A percentile compares a stretch with the other conserved stretches of the same genome.
Evolutionary conservation across 2,329 filamentous ascomycete genomes (phyloP).

Genomic region (Parasarocladium wereldwijsianum): DNA sequence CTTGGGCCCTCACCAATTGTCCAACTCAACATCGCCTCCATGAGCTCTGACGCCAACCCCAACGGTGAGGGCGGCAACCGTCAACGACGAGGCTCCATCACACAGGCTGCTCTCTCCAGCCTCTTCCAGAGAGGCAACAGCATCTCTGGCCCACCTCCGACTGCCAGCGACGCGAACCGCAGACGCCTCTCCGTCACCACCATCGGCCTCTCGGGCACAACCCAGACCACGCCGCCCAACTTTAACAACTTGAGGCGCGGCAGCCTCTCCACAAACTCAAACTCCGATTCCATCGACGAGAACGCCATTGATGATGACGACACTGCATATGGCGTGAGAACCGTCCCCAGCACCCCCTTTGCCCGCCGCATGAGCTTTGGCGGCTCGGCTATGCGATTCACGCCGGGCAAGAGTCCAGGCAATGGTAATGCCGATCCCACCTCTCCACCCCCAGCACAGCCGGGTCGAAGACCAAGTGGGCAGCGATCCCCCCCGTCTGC

Average conservation of each 20-base stretch:
- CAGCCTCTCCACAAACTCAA: constrained; percentile 52
- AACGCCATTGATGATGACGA: constrained; percentile 59
- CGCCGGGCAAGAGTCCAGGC: constrained; percentile 42
- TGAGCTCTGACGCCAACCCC: constrained; percentile 19
- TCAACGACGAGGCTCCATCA: constrained; percentile 41
- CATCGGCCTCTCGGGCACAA: constrained; percentile 56
- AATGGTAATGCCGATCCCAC: constrained; percentile 42
- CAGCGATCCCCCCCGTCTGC: constrained; percentile 14
- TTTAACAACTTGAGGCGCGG: constrained; percentile 42
- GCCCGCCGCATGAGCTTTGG: constrained; percentile 82
- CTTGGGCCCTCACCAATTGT: constrained; percentile 10
- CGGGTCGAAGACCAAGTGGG: constrained; percentile 16
- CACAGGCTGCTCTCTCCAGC: constrained; percentile 39
- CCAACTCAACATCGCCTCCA: constrained; percentile 8
- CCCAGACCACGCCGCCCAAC: constrained; percentile 37
- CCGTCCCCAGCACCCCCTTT: constrained; percentile 58
- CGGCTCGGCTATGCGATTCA: constrained; percentile 53
- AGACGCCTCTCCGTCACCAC: constrained; percentile 63
- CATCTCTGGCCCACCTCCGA: constrained; percentile 22
- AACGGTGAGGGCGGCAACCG: constrained; percentile 22
- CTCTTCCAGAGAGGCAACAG: constrained; percentile 42
- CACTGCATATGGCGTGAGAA: constrained; percentile 32
- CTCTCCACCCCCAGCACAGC: constrained; percentile 19
- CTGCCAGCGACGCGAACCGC: constrained; percentile 40
- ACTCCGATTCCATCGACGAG: constrained; percentile 53